Base-by-base conservation (phyloP, 2,329 filamentous ascomycete species). In the Magnaporthiopsis incrustans region DNA sequence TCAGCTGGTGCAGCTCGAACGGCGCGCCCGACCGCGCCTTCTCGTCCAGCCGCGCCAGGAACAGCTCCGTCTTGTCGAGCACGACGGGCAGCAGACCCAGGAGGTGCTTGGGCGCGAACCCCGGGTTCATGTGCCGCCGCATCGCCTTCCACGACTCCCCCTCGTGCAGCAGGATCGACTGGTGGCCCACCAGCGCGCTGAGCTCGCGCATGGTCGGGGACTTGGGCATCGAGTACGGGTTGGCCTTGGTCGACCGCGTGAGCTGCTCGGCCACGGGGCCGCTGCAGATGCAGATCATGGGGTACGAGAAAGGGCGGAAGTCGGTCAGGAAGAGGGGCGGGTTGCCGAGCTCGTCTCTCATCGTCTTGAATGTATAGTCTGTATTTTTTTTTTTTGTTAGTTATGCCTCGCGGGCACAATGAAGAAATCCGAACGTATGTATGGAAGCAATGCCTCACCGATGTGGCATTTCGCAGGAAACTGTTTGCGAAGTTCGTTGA, bases 51-150 rank as follows among this genome's bases (percentile, higher is more conserved):
- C 71, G 69, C 1, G 67, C 61, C 3, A 76, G 27, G 58, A 77
- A 76, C 1, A 68, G 66, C 35, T 62, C 57, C 0, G 69, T 70
- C 66, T 77, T 77, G 27, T 77, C 74, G 6, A 77, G 59, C 58
- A 78, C 75, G 53, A 67, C 67, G 0, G 75, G 75, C 62, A 78
- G 64, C 1, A 77, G 68, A 4, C 70, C 73, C 65, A 76, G 71
- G n/a, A 78, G 69, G 44, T 78, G 73, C 63, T 76, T 73, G 1
- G 73, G 75, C 0, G 76, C 72, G 61, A 78, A 78, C 0, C 74
- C 76, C 0, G 73, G 74, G 66, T 74, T 77, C 67, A 74, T 75
- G 32, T 72, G 69, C 64, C 72, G 75, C n/a, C 76, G 72, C 12
- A 72, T 62, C 2, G 63, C 63, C 65, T 73, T 75, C 72, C 73